Conservation (phyloP, 1,139 yeast genomes). For the Torulaspora pretoriensis region DNA sequence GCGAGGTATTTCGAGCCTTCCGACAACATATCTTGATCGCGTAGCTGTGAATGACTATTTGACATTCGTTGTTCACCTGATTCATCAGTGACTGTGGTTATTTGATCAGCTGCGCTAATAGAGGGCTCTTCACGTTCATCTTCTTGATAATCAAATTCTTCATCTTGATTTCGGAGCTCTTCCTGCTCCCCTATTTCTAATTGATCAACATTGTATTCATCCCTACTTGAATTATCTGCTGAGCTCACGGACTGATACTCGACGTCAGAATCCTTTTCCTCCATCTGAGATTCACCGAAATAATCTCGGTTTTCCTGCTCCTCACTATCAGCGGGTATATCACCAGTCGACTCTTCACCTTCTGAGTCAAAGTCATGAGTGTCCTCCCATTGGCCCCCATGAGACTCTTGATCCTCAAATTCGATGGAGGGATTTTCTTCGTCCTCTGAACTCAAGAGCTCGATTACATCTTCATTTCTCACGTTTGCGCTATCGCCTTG, state of each 20-base stretch:
- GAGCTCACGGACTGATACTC: neutral
- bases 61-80: too few relatives aligned
- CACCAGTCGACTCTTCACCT: neutral
- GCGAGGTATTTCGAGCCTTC: too few relatives aligned
- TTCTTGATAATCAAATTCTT: constrained; percentile 9
- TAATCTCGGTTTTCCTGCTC: neutral
- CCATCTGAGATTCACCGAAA: too few relatives aligned
- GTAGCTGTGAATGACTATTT: too few relatives aligned
- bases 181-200: neutral
- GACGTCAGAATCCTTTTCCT: neutral
- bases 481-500: neutral
- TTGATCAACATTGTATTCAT: neutral
- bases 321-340: neutral
- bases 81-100: neutral
- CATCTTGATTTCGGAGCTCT: neutral
- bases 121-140: neutral
- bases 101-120: neutral
- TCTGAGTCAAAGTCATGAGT: neutral
- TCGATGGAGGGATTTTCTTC: neutral
- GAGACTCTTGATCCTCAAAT: neutral
- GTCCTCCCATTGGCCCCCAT: constrained; percentile 1
- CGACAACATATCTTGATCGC: too few relatives aligned
- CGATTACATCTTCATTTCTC: constrained; percentile 9
- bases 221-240: neutral
- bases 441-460: constrained; percentile 8